Percentiles rank a stretch among this genome's conserved stretches.
Evolutionary conservation across 1,284 basidiomycete species (phyloP).

Genomic region (Trametes hirsuta): DNA sequence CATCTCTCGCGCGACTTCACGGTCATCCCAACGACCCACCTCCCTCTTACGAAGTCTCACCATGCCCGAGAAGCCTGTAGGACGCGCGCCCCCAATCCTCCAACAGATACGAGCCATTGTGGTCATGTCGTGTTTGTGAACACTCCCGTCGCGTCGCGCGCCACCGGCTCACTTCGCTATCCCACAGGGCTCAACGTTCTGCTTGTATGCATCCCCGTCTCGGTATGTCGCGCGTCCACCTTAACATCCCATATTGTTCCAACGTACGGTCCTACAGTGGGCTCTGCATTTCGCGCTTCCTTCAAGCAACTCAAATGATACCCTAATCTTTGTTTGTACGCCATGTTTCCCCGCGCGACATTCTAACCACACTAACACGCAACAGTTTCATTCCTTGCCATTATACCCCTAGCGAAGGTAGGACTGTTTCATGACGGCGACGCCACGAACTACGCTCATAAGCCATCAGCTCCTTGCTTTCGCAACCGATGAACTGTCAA

Average conservation of each 20-base stretch:
- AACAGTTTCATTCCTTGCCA: conserved; percentile 71
- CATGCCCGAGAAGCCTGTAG: conserved; percentile 37
- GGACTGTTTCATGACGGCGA: conserved; percentile 10
- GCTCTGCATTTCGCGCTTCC: conserved; percentile 64
- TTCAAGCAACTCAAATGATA: conserved; percentile 49
- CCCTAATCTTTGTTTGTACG: conserved; percentile 74
- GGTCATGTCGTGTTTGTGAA: conserved; percentile 52
- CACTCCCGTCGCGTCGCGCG: neutral
- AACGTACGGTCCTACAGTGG: conserved; percentile 52
- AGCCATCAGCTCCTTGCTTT: conserved; percentile 71
- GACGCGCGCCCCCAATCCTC: conserved; percentile 44
- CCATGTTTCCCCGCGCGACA: conserved; percentile 11
- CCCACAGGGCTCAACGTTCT: conserved; percentile 65
- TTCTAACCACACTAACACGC: neutral
- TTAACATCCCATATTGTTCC: neutral
- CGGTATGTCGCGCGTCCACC: conserved; percentile 46
- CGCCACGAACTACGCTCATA: neutral
- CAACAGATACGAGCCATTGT: conserved; percentile 53
- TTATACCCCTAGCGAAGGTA: conserved; percentile 78
- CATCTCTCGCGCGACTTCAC: conserved; percentile 5
- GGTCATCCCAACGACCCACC: conserved; percentile 11
- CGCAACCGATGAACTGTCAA: conserved; percentile 85
- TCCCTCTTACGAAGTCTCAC: conserved; percentile 18
- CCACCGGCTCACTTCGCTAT: neutral
- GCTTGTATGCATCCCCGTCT: conserved; percentile 68